phyloP scores from a whole-genome alignment of 331 rosid genomes.

The Quercus lobata region DNA sequence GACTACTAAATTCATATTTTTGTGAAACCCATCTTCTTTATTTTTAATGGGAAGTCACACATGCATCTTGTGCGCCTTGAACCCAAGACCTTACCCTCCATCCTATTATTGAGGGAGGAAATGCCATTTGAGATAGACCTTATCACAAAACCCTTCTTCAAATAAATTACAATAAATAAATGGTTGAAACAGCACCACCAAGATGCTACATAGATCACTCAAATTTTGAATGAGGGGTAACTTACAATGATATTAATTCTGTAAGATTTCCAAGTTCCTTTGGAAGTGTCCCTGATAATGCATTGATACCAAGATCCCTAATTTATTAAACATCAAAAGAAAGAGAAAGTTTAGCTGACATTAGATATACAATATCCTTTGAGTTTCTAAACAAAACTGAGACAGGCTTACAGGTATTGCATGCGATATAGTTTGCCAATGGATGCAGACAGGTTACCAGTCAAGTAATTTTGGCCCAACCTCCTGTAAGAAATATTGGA shows the following conservation, averaged over 20 bases:
- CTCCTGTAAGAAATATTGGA: no score
- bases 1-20: not conserved
- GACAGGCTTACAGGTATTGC: constrained; percentile 52
- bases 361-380: not conserved
- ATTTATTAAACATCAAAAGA: no score
- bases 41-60: no score
- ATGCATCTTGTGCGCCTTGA: no score
- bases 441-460: no score
- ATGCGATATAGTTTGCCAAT: constrained; percentile 4
- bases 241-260: constrained; percentile 37
- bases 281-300: constrained; percentile 60
- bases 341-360: no score
- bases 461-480: no score
- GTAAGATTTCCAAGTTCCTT: constrained; percentile 65
- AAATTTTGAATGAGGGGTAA: not conserved
- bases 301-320: no score
- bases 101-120: no score
- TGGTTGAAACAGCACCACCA: not conserved
- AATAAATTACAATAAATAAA: not conserved
- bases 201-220: not conserved
- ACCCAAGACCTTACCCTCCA: no score
- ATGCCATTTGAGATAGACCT: no score
- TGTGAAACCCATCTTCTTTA: not conserved
- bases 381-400: not conserved
- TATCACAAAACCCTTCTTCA: not conserved